Percentiles rank a stretch among this genome's conserved stretches.
phyloP scores from a whole-genome alignment of 2,329 filamentous ascomycete species.

The Pyrenophora graminea region DNA sequence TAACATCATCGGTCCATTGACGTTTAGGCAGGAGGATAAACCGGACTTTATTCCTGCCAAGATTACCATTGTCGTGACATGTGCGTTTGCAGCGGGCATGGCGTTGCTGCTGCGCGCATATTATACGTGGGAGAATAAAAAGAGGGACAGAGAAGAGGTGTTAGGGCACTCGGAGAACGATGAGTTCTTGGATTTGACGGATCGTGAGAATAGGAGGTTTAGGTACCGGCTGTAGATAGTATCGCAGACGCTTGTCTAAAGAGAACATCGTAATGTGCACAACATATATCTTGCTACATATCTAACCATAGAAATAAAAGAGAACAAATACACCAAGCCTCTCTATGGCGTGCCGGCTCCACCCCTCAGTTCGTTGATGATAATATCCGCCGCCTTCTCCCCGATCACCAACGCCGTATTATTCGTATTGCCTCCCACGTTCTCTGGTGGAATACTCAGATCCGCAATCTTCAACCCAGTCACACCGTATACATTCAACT shows the following conservation, averaged over 20 bases:
- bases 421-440: slow-evolving; percentile 54
- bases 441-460: slow-evolving; percentile 48
- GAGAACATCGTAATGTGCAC: no score
- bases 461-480: slow-evolving; percentile 49
- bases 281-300: no score
- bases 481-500: slow-evolving; percentile 37
- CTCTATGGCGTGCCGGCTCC: background rate
- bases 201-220: slow-evolving; percentile 38
- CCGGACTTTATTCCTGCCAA: slow-evolving; percentile 51
- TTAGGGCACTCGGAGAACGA: slow-evolving; percentile 26
- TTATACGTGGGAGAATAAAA: slow-evolving; percentile 37
- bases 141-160: slow-evolving; percentile 23
- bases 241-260: no score
- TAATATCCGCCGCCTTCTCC: slow-evolving; percentile 40
- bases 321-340: no score
- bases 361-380: slow-evolving; percentile 22
- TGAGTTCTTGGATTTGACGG: slow-evolving; percentile 46
- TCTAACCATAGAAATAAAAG: no score
- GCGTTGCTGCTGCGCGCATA: slow-evolving; percentile 37
- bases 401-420: slow-evolving; percentile 50
- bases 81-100: slow-evolving; percentile 48
- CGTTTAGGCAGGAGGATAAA: slow-evolving; percentile 45
- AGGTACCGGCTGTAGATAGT: slow-evolving; percentile 21
- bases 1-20: slow-evolving; percentile 50
- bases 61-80: slow-evolving; percentile 42